Evolutionary conservation across 257 asterid genomes (phyloP), one percentile per base, ranked within the genome.

Genomic region (Capsicum pubescens): DNA sequence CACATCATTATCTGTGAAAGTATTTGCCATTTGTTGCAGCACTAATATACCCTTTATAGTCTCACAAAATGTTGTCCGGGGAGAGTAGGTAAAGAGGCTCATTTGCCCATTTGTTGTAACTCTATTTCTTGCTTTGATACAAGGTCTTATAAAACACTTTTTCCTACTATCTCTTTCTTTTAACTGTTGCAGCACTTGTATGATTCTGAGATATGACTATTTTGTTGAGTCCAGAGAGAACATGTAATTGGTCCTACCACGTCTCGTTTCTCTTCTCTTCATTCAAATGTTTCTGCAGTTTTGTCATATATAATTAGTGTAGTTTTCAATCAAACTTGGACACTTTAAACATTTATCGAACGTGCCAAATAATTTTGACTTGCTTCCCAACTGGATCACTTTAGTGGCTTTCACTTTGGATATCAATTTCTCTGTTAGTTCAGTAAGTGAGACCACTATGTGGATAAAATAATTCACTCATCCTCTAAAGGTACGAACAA

Each of bases 101-200:
- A 39, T 39, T 39, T 39, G 44, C 44, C 44, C 44, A 39, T 39
- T 39, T 39, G 44, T 39, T 39, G 5, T 7, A 52, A 76, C 9
- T 52, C 64, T 76, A 14, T 76, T 76, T 54, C 81, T 76, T 19
- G 59, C 42, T 72, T 26, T 26, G 48, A 50, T 50, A 48, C 26
- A 26, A 52, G 46, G 48, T 13, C 50, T 66, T 14, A 8, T 7
- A 13, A 11, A 52, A 8, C 81, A 76, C 4, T 42, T 52, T 50
- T n/a, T 71, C n/a, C 58, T 71, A n/a, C n/a, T 12, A 5, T 72
- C 26, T 72, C 48, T 26, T 13, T 19, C 12, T 15, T 72, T 72
- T 72, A 42, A n/a, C 42, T 48, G 80, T 72, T 72, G 60, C 42
- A 48, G 63, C 50, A 67, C 76, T 57, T 57, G 12, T 67, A 67